Evolutionary conservation across 2,329 filamentous ascomycete species (phyloP).

Genomic region (Arthrinium phaeospermum): DNA sequence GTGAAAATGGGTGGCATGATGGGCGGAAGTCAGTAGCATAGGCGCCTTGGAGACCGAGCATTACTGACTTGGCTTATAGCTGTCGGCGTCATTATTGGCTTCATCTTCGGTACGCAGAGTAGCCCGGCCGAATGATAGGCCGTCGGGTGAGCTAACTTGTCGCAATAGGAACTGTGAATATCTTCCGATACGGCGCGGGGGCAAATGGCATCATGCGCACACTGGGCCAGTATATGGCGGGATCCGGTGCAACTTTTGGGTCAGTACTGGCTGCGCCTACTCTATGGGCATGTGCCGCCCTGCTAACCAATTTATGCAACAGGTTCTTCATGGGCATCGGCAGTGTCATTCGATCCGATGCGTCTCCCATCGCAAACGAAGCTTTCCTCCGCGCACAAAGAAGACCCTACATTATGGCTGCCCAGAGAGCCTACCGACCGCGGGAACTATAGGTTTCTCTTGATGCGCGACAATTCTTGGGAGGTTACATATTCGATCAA

Average conservation of each 20-base stretch:
- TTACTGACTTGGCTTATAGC: constrained; percentile 60
- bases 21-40: constrained; percentile 81
- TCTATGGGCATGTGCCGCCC: background rate
- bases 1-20: constrained; percentile 99
- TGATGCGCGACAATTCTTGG: background rate
- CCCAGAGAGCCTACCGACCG: constrained; percentile 47
- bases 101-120: constrained; percentile 81
- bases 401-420: constrained; percentile 71
- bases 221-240: constrained; percentile 94
- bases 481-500: background rate
- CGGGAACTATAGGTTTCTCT: constrained; percentile 31
- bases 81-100: constrained; percentile 94
- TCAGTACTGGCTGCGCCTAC: constrained; percentile 48
- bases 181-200: constrained; percentile 93
- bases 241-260: constrained; percentile 96
- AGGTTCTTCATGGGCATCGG: constrained; percentile 99
- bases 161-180: constrained; percentile 81
- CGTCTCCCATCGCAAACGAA: constrained; percentile 75
- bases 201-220: constrained; percentile 93
- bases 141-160: background rate
- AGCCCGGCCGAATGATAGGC: background rate
- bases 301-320: constrained; percentile 29
- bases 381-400: constrained; percentile 77
- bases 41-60: background rate
- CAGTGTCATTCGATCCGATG: constrained; percentile 92